These are phyloP conservation scores for Silene vulgaris DNA, from an alignment of 179 eudicot genomes.

Conservation along the genomic window DNA sequence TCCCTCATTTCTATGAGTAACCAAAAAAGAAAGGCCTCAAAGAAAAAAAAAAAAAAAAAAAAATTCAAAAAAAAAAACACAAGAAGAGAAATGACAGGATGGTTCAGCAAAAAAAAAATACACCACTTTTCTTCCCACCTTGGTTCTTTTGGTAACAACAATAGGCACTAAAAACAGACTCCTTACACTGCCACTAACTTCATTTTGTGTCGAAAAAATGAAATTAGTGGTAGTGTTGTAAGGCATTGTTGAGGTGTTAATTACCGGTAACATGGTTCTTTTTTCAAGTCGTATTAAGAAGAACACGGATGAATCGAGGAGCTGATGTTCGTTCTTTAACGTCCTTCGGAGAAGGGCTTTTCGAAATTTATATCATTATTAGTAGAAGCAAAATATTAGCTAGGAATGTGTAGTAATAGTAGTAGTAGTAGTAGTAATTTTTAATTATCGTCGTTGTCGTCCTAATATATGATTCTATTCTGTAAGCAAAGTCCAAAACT, in stretches of 20 bases:
- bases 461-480: constrained; percentile 26
- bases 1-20: too few species aligned
- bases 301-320: constrained; percentile 20
- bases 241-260: constrained; percentile 10
- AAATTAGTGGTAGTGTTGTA: background rate
- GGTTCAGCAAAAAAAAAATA: background rate
- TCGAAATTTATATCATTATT: background rate
- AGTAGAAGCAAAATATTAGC: constrained; percentile 26
- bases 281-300: constrained; percentile 17
- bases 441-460: constrained; percentile 2
- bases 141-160: constrained; percentile 19
- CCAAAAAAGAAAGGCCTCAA: too few species aligned
- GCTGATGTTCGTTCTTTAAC: constrained; percentile 16
- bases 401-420: constrained; percentile 17
- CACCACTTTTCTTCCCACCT: constrained; percentile 9
- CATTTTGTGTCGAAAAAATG: background rate
- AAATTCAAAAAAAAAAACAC: constrained; percentile 9
- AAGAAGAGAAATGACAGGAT: background rate
- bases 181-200: background rate
- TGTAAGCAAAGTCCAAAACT: constrained; percentile 31
- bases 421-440: constrained; percentile 11
- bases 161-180: constrained; percentile 14
- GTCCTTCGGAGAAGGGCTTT: constrained; percentile 18
- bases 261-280: background rate
- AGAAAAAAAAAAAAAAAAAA: constrained; percentile 5